Conservation (phyloP, 139 green algal species). For the Chlamydomonas sphaeroides region DNA sequence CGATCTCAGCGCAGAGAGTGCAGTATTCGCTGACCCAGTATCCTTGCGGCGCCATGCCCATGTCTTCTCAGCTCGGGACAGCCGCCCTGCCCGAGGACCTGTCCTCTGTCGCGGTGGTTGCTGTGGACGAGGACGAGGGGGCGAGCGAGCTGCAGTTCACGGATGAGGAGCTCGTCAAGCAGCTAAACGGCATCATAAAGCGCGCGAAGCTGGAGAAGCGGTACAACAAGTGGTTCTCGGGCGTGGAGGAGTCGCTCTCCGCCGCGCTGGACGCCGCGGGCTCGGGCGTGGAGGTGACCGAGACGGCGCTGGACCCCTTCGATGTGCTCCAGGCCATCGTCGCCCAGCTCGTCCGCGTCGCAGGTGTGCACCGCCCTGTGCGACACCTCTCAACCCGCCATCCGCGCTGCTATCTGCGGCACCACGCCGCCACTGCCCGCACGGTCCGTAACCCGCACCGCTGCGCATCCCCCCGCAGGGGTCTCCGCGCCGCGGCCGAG, state of each 20-base stretch:
- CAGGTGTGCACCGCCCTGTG: constrained; percentile 17
- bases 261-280: constrained; percentile 5
- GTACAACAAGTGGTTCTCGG: background rate
- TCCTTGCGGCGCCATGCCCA: background rate
- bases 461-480: background rate
- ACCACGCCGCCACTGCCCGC: too few relatives aligned
- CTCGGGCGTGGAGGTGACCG: background rate
- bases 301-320: constrained; percentile 34
- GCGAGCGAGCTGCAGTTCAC: constrained; percentile 20
- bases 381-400: too few relatives aligned
- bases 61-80: constrained; percentile 9
- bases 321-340: constrained; percentile 22
- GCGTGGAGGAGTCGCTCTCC: background rate
- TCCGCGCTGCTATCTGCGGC: too few relatives aligned
- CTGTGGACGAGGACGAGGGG: constrained; percentile 12
- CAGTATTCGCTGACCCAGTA: too few relatives aligned
- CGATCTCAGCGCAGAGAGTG: too few relatives aligned
- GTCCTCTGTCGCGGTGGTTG: background rate
- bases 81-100: constrained; percentile 23
- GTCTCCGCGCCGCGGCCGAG: constrained; percentile 5
- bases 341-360: background rate
- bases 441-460: background rate
- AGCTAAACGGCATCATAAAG: background rate
- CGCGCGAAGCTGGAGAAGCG: background rate
- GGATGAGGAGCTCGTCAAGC: constrained; percentile 5